Evolutionary conservation across 2,329 filamentous ascomycete species (phyloP).

Genomic region (Aspergillus neoniger): DNA sequence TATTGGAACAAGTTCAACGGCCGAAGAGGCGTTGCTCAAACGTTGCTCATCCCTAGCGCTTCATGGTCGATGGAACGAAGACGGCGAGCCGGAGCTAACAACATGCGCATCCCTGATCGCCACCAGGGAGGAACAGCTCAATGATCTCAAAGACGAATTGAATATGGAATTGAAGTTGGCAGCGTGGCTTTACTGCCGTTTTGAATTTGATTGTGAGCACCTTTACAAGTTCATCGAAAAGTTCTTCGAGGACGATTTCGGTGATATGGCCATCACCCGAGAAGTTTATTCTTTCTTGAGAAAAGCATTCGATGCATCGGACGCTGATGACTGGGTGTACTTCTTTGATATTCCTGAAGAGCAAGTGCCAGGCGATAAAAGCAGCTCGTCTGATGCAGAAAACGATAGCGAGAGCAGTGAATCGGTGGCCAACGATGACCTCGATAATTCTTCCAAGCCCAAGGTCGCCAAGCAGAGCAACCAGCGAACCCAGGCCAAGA

Average conservation of each 20-base stretch:
- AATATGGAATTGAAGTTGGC: constrained; percentile 29
- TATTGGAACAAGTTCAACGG: constrained; percentile 47
- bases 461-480: background rate
- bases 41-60: constrained; percentile 43
- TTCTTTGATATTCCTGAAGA: constrained; percentile 27
- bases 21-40: constrained; percentile 58
- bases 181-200: constrained; percentile 32
- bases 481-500: background rate
- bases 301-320: constrained; percentile 18
- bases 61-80: constrained; percentile 26
- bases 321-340: constrained; percentile 31
- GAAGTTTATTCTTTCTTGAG: constrained; percentile 25
- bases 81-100: constrained; percentile 29
- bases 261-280: constrained; percentile 30
- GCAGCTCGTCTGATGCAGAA: background rate
- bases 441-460: background rate
- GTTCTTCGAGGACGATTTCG: constrained; percentile 31
- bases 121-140: constrained; percentile 27
- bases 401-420: background rate
- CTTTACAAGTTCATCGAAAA: constrained; percentile 33
- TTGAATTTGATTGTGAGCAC: constrained; percentile 23
- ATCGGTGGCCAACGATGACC: background rate
- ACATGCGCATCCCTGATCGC: constrained; percentile 37
- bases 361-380: background rate
- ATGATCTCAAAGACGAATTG: constrained; percentile 25